phyloP scores from a whole-genome alignment of 1,139 yeast species.

The Schwanniomyces etchellsii region DNA sequence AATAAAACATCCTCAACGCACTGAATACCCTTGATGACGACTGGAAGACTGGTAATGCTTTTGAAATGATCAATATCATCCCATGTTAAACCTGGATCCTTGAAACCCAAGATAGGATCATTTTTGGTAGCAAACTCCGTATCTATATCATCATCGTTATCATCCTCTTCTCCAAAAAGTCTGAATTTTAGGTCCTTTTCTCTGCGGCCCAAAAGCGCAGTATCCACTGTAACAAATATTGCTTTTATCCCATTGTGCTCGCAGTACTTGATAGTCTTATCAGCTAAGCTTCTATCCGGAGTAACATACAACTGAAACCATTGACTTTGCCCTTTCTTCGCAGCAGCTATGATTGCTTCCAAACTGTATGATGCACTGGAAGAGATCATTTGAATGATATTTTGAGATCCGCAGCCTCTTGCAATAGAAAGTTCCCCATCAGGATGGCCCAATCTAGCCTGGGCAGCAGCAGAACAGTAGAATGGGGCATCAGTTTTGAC shows the following conservation, averaged over 20 bases:
- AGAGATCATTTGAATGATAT: constrained; percentile 52
- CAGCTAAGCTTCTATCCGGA: constrained; percentile 19
- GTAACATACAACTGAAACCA: constrained; percentile 45
- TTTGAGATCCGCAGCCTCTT: constrained; percentile 41
- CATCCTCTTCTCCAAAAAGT: no score
- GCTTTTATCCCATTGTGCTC: constrained; percentile 20
- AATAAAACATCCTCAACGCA: constrained; percentile 44
- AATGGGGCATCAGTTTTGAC: constrained; percentile 45
- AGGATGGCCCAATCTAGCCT: constrained; percentile 50
- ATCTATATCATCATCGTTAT: constrained; percentile 7
- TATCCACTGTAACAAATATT: constrained; percentile 23
- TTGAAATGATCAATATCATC: constrained; percentile 15
- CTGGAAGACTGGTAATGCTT: constrained; percentile 20
- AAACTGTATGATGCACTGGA: constrained; percentile 50
- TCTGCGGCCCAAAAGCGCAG: constrained; percentile 20
- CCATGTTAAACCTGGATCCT: constrained; percentile 13
- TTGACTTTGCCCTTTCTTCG: constrained; percentile 17
- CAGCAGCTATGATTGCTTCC: constrained; percentile 50
- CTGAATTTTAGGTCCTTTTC: constrained; percentile 20
- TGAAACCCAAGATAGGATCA: constrained; percentile 8
- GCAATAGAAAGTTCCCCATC: constrained; percentile 53
- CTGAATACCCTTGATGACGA: constrained; percentile 48
- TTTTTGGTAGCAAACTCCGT: constrained; percentile 6
- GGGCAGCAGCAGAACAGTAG: constrained; percentile 54
- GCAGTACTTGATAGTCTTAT: constrained; percentile 15